Evolutionary conservation across 164 flowering plant genomes (phyloP).

Genomic region (Paratinospora sagittata): DNA sequence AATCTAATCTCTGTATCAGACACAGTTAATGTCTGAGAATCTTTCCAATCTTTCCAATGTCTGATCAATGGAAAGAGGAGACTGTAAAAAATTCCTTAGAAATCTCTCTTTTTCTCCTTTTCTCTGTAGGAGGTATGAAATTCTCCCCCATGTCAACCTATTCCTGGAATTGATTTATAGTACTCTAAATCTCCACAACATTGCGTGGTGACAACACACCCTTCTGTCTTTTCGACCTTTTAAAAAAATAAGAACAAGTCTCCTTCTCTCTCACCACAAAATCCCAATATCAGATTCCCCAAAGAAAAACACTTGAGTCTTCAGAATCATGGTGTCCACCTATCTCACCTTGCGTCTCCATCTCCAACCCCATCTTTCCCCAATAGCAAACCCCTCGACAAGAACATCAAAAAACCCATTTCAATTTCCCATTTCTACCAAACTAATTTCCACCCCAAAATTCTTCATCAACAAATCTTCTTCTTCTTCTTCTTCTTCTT

Average conservation of each 20-base stretch:
- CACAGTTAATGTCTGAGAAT: too few relatives aligned
- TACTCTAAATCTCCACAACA: neutral
- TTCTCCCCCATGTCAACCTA: too few relatives aligned
- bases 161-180: too few relatives aligned
- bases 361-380: slow-evolving; percentile 20
- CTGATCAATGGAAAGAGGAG: neutral
- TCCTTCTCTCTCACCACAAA: slow-evolving; percentile 3
- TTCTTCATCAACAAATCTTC: too few relatives aligned
- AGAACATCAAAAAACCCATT: slow-evolving; percentile 2
- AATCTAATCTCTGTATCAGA: too few relatives aligned
- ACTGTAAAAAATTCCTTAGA: neutral
- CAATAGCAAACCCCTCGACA: slow-evolving; percentile 11
- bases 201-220: neutral
- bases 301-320: too few relatives aligned
- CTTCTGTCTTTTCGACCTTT: too few relatives aligned
- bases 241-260: too few relatives aligned
- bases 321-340: slow-evolving; percentile 38
- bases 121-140: too few relatives aligned
- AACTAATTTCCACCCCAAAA: neutral
- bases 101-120: neutral
- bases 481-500: slow-evolving; percentile 7
- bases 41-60: too few relatives aligned
- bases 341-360: slow-evolving; percentile 33
- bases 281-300: too few relatives aligned
- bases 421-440: slow-evolving; percentile 2